Evolutionary conservation across 2,329 filamentous ascomycete genomes (phyloP), one percentile per base, ranked within the genome.

Genomic region (Dactylellina leptospora): DNA sequence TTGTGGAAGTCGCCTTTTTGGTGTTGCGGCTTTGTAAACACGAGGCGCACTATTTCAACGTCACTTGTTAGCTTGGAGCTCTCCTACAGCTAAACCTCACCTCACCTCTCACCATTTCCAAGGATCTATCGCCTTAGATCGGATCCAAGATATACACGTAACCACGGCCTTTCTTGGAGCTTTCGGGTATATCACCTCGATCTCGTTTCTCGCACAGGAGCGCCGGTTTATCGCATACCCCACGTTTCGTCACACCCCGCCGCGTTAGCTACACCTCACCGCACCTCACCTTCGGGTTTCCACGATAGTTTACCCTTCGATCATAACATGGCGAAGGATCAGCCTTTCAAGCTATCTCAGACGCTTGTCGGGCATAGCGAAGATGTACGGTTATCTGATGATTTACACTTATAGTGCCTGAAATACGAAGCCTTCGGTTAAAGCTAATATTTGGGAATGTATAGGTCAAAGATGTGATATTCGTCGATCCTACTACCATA

Each of bases 281-380:
- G 30, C 30, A 8, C 8, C 30, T 36, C 8, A 8, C n/a, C 8
- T 36, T 36, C 30, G 30, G 8, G 30, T n/a, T 36, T 8, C 30
- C n/a, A n/a, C 30, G 8, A 36, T n/a, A 8, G 42, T 23, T 54
- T 54, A 27, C 20, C 40, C 10, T 42, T 18, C 44, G 42, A 53
- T 33, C 27, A 76, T 75, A 22, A n/a, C 77, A 93, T 93, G 90
- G 83, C 85, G 80, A 89, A 92, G 25, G 69, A 68, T 55, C 18
- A 4, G 16, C 60, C 69, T 79, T 97, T 92, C 85, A 96, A 93
- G 85, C 87, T 99, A 78, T 96, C 95, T 74, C 92, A 93, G 76
- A 90, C 91, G 78, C 85, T 99, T 75, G 83, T 88, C 76, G 93
- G 92, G 78, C 95, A 99, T 80, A 90, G 95, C 80, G 90, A 95